These are phyloP conservation scores for Simmondsia chinensis DNA, from an alignment of 148 eudicot genomes.

Conservation along the genomic window DNA sequence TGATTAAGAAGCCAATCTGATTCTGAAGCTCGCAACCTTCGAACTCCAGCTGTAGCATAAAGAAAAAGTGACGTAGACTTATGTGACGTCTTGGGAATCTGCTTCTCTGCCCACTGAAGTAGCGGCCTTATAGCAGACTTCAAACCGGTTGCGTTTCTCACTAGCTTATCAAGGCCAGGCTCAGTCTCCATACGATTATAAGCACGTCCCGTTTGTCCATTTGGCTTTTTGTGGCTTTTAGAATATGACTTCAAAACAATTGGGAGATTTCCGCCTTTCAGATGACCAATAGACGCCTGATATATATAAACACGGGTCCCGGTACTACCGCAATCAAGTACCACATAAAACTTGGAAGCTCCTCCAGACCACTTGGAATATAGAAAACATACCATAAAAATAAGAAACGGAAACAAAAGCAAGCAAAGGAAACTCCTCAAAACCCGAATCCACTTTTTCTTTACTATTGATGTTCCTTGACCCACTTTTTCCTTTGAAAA, in stretches of 20 bases:
- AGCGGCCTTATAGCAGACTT: conserved; percentile 74
- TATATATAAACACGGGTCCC: conserved; percentile 91
- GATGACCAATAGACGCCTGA: conserved; percentile 54
- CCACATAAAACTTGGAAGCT: conserved; percentile 65
- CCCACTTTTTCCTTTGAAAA: conserved; percentile 77
- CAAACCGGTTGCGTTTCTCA: conserved; percentile 67
- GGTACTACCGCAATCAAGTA: conserved; percentile 96
- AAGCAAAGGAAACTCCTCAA: conserved; percentile 50
- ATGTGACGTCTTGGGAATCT: conserved; percentile 71
- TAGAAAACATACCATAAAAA: conserved; percentile 23
- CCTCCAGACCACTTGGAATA: conserved; percentile 61
- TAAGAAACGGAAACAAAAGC: conserved; percentile 39
- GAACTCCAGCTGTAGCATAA: conserved; percentile 97
- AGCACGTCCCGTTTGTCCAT: conserved; percentile 71
- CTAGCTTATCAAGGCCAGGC: conserved; percentile 94
- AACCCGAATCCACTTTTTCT: conserved; percentile 48
- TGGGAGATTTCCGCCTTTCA: conserved; percentile 58
- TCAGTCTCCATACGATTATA: conserved; percentile 97
- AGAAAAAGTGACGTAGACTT: conserved; percentile 74
- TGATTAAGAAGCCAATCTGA: conserved; percentile 89
- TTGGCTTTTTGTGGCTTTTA: conserved; percentile 43
- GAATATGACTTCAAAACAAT: conserved; percentile 69
- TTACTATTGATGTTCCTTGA: conserved; percentile 23
- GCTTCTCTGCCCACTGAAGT: conserved; percentile 82
- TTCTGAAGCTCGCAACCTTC: conserved; percentile 72